Evolutionary conservation across 805 yeast species (phyloP).

Genomic region (Lipomyces spencermartinsiae): DNA sequence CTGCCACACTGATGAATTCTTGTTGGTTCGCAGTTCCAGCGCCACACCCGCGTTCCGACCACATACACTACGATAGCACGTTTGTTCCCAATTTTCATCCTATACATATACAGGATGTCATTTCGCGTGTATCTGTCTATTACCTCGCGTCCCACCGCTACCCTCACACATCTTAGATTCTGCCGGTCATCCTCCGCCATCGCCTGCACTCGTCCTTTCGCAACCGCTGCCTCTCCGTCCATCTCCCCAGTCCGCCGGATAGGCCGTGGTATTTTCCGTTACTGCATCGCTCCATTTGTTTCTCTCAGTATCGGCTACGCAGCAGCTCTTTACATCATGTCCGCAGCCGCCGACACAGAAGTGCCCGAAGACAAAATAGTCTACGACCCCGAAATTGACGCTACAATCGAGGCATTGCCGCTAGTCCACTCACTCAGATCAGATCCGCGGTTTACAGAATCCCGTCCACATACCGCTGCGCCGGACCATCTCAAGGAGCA

Average conservation of each 20-base stretch:
- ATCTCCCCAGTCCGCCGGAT: not conserved
- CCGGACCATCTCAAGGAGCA: slow-evolving; percentile 39
- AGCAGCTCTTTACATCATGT: not conserved
- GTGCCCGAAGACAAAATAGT: not conserved
- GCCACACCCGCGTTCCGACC: not conserved
- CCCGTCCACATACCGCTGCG: slow-evolving; percentile 41
- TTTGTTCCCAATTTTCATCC: no score
- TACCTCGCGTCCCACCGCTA: not conserved
- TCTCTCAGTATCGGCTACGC: slow-evolving; percentile 9
- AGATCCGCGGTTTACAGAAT: slow-evolving; percentile 39
- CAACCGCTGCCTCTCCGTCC: not conserved
- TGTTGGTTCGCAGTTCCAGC: no score
- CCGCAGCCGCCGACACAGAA: not conserved
- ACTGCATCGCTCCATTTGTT: slow-evolving; percentile 15
- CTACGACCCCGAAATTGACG: slow-evolving; percentile 13
- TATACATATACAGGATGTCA: not conserved
- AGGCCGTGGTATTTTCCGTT: not conserved
- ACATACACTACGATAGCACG: no score
- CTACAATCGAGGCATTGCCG: slow-evolving; percentile 13
- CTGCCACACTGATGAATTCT: no score
- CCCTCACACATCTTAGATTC: not conserved
- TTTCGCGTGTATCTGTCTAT: not conserved
- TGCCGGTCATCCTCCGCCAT: not conserved
- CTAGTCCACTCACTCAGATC: slow-evolving; percentile 37
- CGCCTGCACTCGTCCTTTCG: not conserved